Percentiles rank a stretch among this genome's conserved stretches.
These are phyloP conservation scores for Phytopythium sindhum DNA, from an alignment of 352 stramenopile genomes.

Conservation along the genomic window DNA sequence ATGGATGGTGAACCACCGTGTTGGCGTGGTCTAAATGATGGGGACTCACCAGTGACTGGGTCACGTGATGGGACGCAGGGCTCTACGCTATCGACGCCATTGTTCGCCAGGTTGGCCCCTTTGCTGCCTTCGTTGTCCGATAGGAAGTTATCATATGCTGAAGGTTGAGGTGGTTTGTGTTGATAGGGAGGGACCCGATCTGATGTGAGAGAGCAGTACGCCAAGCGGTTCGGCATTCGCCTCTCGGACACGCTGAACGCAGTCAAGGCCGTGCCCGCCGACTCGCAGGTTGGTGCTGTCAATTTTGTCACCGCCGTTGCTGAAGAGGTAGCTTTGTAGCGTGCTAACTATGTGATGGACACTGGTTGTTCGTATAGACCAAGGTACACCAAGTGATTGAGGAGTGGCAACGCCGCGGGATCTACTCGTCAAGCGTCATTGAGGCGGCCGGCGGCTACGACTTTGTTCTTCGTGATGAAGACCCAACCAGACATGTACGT, in stretches of 20 bases:
- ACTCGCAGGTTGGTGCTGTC: slow-evolving; percentile 45
- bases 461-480: slow-evolving; percentile 7
- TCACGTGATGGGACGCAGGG: slow-evolving; percentile 16
- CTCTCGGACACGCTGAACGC: slow-evolving; percentile 69
- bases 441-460: slow-evolving; percentile 53
- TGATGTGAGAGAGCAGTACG: slow-evolving; percentile 61
- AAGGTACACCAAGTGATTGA: slow-evolving; percentile 70
- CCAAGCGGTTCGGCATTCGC: slow-evolving; percentile 76
- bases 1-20: not conserved
- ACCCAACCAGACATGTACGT: not conserved
- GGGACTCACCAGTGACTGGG: not conserved
- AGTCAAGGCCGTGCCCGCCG: slow-evolving; percentile 61
- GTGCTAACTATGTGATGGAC: not conserved
- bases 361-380: slow-evolving; percentile 19
- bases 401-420: slow-evolving; percentile 72
- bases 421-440: slow-evolving; percentile 65
- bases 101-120: slow-evolving; percentile 53
- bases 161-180: not conserved
- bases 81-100: slow-evolving; percentile 84
- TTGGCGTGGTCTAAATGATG: not conserved
- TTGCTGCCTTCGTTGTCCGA: not conserved
- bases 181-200: slow-evolving; percentile 2
- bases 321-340: not conserved
- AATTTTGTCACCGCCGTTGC: not conserved
- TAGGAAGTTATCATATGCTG: not conserved